phyloP scores from a whole-genome alignment of 139 green algal species.

The Picochlorum sp. region DNA sequence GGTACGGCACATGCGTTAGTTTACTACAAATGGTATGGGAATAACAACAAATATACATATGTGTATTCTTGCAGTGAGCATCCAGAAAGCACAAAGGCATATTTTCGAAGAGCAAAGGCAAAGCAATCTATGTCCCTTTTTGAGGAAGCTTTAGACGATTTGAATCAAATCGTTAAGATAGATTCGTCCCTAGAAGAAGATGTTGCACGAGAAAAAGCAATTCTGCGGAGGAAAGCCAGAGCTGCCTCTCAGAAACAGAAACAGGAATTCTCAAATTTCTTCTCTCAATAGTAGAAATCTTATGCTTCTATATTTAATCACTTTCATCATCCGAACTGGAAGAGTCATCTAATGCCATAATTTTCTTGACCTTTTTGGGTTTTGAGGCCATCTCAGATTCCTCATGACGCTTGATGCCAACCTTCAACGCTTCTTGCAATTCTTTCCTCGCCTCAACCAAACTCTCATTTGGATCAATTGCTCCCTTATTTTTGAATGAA shows the following conservation, averaged over 20 bases:
- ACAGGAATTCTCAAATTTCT: conserved; percentile 15
- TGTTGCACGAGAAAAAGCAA: conserved; percentile 17
- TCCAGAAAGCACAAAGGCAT: conserved; percentile 20
- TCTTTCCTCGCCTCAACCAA: no score
- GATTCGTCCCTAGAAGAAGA: conserved; percentile 14
- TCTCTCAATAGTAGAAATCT: conserved; percentile 1
- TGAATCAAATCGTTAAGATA: conserved; percentile 7
- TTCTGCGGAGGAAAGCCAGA: conserved; percentile 8
- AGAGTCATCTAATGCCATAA: no score
- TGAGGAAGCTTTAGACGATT: conserved; percentile 13
- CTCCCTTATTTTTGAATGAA: neutral
- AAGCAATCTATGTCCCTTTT: conserved; percentile 11
- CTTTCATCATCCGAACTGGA: no score
- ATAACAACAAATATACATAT: no score
- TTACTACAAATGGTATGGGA: no score
- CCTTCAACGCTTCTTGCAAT: no score
- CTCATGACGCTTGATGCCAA: no score
- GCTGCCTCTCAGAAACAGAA: conserved; percentile 21
- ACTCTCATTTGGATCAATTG: no score
- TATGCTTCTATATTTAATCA: no score
- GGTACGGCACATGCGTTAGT: neutral
- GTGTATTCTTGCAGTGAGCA: conserved; percentile 11
- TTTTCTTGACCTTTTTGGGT: no score
- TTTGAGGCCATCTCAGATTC: no score
- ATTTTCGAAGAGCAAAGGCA: conserved; percentile 22